Evolutionary conservation across 768 basidiomycete species (phyloP), one percentile per base, ranked within the genome.

Genomic region (Polyporus arcularius): DNA sequence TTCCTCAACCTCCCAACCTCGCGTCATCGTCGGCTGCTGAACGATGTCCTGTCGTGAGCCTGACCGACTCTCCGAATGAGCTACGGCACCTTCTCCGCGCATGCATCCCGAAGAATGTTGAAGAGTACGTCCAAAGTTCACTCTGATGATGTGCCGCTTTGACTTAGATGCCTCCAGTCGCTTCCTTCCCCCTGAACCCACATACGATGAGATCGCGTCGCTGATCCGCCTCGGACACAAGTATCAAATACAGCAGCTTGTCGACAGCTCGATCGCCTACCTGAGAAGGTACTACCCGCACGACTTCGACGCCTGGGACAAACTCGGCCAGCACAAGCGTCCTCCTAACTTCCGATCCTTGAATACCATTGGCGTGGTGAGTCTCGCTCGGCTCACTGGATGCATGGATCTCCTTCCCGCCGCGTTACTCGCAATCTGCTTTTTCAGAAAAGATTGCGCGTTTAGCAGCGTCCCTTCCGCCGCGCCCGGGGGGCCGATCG

Each of bases 311-410:
- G 30, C 11, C 15, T 53, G 52, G 38, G 12, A 35, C 35, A 11
- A 35, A 11, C 15, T n/a, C 16, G 16, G 6, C 4, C 28, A 5
- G 9, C 12, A 9, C 14, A 38, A 14, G n/a, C 11, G 9, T 15
- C 52, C 32, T 5, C n/a, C 38, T 14, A 12, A 10, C 8, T 51
- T 53, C n/a, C n/a, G n/a, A n/a, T n/a, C n/a, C n/a, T n/a, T n/a
- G n/a, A n/a, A n/a, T n/a, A n/a, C n/a, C n/a, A 57, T 62, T 35
- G 35, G 46, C 9, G 53, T 45, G 11, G 62, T 59, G 30, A 58
- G 59, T 41, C 39, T 63, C 12, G 57, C 52, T 2, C 57, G 53
- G 15, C 62, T 63, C 53, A 63, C 57, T 16, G 48, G 42, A 8
- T 16, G 21, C 4, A 14, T 26, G 2, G 54, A 57, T 9, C 41